These are phyloP conservation scores for Coprinopsis sp. DNA, from an alignment of 768 basidiomycete species.

Conservation along the genomic window DNA sequence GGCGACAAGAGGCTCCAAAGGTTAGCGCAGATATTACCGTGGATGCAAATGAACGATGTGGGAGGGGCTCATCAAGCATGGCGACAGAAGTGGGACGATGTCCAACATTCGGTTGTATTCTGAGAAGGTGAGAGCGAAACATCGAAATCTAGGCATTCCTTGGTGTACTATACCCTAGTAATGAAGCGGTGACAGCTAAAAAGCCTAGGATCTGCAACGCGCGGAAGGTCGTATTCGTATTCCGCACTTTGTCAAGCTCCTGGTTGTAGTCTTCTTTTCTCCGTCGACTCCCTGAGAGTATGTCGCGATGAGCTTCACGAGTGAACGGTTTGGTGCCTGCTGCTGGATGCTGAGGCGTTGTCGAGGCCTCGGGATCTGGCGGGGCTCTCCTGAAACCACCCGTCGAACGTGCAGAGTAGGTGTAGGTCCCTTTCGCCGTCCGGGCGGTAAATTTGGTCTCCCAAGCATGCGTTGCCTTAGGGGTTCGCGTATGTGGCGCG, in stretches of 20 bases:
- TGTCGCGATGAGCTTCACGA: slow-evolving; percentile 11
- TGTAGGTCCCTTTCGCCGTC: slow-evolving; percentile 7
- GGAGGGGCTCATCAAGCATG: no score
- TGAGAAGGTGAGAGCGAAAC: no score
- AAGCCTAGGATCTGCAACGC: slow-evolving; percentile 19
- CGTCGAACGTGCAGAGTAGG: slow-evolving; percentile 14
- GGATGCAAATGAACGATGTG: no score
- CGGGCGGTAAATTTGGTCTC: slow-evolving; percentile 18
- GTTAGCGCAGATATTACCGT: no score
- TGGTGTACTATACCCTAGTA: no score
- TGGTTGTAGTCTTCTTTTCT: slow-evolving; percentile 9
- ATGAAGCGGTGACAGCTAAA: no score
- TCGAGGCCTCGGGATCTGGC: slow-evolving; percentile 21
- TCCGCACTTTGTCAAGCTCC: slow-evolving; percentile 22
- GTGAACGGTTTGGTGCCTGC: slow-evolving; percentile 11
- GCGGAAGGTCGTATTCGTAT: slow-evolving; percentile 22
- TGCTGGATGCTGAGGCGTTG: slow-evolving; percentile 13
- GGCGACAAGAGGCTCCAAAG: no score
- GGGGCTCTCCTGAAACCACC: slow-evolving; percentile 16
- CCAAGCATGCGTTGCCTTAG: slow-evolving; percentile 40
- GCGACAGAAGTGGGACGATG: no score
- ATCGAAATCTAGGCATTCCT: no score
- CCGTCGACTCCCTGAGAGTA: slow-evolving; percentile 8
- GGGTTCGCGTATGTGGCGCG: slow-evolving; percentile 22
- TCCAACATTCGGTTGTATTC: no score